Percentiles rank a stretch among this genome's conserved stretches.
Conservation (phyloP, 495 filamentous ascomycete genomes). For the Beverwykella pulmonaria region DNA sequence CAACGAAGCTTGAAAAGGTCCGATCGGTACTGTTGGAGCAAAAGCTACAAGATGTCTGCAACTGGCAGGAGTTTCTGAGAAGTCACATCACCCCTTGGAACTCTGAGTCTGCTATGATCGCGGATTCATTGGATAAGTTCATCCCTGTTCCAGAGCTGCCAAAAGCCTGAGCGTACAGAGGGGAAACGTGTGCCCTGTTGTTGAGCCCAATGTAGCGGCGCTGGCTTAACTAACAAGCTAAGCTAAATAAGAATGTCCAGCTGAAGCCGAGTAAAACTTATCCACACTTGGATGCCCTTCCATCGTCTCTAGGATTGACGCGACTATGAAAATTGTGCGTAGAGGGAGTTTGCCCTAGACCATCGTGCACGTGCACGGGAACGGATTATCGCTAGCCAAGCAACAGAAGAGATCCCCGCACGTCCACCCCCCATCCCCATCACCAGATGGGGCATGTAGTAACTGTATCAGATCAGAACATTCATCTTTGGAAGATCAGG, state of each 20-base stretch:
- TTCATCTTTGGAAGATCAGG: no score
- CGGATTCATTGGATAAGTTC: neutral
- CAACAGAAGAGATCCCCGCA: no score
- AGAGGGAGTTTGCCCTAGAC: no score
- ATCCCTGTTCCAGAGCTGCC: neutral
- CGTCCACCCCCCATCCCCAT: no score
- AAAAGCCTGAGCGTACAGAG: neutral
- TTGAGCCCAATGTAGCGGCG: no score
- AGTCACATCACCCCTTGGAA: neutral
- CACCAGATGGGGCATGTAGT: no score
- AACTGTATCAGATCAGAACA: no score
- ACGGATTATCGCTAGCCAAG: no score
- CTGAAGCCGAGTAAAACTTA: neutral
- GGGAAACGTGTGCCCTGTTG: neutral
- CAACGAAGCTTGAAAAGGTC: conserved; percentile 3
- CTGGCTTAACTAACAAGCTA: no score
- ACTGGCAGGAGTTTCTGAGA: conserved; percentile 44
- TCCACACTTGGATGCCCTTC: neutral
- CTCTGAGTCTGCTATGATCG: neutral
- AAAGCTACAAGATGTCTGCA: conserved; percentile 48
- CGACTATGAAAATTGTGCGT: no score
- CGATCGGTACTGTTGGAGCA: conserved; percentile 17
- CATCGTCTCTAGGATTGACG: neutral
- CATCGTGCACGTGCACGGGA: no score
- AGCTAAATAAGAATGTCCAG: neutral